These are phyloP conservation scores for Metschnikowia kofuensis DNA, from an alignment of 805 yeast genomes.

Conservation along the genomic window DNA sequence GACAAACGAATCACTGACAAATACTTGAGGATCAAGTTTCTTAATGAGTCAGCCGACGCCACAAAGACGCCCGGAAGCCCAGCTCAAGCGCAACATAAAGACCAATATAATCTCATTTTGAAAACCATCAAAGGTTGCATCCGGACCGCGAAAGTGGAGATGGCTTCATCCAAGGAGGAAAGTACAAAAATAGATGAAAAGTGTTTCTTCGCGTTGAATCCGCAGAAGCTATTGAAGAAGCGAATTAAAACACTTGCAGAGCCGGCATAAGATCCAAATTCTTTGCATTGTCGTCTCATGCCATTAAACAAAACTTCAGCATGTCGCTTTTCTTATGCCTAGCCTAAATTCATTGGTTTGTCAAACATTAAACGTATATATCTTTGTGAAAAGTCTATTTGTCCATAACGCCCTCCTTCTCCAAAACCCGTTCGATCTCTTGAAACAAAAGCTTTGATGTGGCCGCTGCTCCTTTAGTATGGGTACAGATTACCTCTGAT, in stretches of 20 bases:
- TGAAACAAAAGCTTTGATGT: slow-evolving; percentile 57
- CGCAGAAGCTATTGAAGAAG: slow-evolving; percentile 49
- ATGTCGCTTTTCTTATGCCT: background rate
- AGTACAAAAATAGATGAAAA: slow-evolving; percentile 63
- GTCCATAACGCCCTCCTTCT: slow-evolving; percentile 60
- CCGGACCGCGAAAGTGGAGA: slow-evolving; percentile 34
- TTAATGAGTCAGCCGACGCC: slow-evolving; percentile 14
- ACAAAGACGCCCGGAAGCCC: slow-evolving; percentile 1
- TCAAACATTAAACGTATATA: background rate
- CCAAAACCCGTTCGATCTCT: slow-evolving; percentile 64
- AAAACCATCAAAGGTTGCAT: slow-evolving; percentile 49
- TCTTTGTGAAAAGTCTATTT: background rate
- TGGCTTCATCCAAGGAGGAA: slow-evolving; percentile 54
- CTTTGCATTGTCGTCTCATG: too few relatives aligned
- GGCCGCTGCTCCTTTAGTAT: slow-evolving; percentile 62
- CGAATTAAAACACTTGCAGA: slow-evolving; percentile 23
- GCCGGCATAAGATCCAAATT: background rate
- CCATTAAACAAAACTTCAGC: too few relatives aligned
- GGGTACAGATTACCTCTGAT: slow-evolving; percentile 57
- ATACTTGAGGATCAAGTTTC: slow-evolving; percentile 66
- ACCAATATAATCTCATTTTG: slow-evolving; percentile 42
- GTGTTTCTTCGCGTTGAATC: slow-evolving; percentile 61
- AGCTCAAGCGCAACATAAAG: background rate
- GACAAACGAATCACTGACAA: slow-evolving; percentile 62
- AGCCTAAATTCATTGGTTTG: background rate